Conservation (phyloP, 139 green algal species). For the Pseudopediastrum boryanum region DNA sequence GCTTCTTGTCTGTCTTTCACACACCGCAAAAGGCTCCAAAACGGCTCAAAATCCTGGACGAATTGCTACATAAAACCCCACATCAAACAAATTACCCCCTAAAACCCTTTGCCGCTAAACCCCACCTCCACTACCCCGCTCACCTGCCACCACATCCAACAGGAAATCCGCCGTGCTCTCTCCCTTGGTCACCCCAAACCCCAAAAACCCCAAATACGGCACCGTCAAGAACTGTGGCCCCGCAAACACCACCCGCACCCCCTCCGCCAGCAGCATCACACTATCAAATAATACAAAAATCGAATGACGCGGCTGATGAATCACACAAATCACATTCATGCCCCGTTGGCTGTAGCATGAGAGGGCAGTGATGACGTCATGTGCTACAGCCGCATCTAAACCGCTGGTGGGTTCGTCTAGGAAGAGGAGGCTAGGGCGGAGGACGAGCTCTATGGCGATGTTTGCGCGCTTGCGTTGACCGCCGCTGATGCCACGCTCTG, state of each 20-base stretch:
- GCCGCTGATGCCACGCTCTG: neutral
- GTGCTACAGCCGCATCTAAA: conserved; percentile 36
- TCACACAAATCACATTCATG: neutral
- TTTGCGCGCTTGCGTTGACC: conserved; percentile 62
- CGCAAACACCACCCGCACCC: conserved; percentile 2
- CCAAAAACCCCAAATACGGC: conserved; percentile 17
- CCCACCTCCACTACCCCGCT: neutral
- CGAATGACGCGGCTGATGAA: conserved; percentile 1
- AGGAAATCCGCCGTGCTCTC: conserved; percentile 25
- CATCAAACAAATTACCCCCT: too few species aligned
- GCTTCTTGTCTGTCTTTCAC: too few species aligned
- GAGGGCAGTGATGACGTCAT: neutral
- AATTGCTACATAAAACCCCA: too few species aligned
- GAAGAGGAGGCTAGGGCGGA: conserved; percentile 55
- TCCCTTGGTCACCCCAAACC: neutral
- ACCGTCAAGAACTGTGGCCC: conserved; percentile 9
- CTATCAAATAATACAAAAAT: conserved; percentile 37
- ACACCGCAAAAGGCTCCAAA: too few species aligned
- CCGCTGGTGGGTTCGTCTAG: conserved; percentile 81
- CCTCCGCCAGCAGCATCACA: neutral
- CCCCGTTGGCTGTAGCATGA: neutral
- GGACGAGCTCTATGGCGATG: conserved; percentile 82
- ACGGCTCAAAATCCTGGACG: too few species aligned
- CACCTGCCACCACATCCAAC: conserved; percentile 25
- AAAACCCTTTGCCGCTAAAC: too few species aligned